Base-by-base conservation (phyloP, 768 basidiomycete species). In the Pisolithus microcarpus region DNA sequence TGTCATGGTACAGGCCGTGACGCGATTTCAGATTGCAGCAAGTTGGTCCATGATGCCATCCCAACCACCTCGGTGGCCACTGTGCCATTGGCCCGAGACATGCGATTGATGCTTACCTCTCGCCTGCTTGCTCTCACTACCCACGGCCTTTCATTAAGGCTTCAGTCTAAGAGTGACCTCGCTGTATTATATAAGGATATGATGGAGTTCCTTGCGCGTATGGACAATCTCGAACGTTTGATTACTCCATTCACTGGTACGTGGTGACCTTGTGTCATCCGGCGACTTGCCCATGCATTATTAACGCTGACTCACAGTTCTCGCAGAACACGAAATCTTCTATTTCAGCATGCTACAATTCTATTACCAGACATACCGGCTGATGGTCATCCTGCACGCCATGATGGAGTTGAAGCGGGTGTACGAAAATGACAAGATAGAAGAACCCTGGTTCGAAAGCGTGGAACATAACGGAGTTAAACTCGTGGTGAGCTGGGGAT, bases 1-100 rank as follows among this genome's bases (percentile, higher is more conserved):
- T 75, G 74, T 51, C 43, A 69, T 1, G 75, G 74, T 18, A 73
- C 75, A 4, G 74, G 73, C 10, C 67, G 73, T 26, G 59, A 59
- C n/a, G 67, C 71, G 5, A 65, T 70, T 50, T 73, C 74, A 30
- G 59, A 60, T 43, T 65, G 69, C 23, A 63, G 60, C 30, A 63
- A 50, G 39, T 45, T 65, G 31, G 63, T 67, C 43, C 54, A 61
- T 18, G 65, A 70, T 7, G 55, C 66, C 43, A 56, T 73, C 5
- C 63, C 65, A 15, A 50, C 65, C 4, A 57, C 63, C 10, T 60
- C 56, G 37, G 59, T 55, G 21, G 49, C 51, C 38, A 66, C 49
- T 49, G 53, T 57, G 28, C 24, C 51, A 30, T 37, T 58, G 42
- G 58, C 56, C 10, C 66, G 71, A 34, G 70, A 73, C 26, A 58